Evolutionary conservation across 352 stramenopile genomes (phyloP).

Genomic region (Phytophthora niederhauseri): DNA sequence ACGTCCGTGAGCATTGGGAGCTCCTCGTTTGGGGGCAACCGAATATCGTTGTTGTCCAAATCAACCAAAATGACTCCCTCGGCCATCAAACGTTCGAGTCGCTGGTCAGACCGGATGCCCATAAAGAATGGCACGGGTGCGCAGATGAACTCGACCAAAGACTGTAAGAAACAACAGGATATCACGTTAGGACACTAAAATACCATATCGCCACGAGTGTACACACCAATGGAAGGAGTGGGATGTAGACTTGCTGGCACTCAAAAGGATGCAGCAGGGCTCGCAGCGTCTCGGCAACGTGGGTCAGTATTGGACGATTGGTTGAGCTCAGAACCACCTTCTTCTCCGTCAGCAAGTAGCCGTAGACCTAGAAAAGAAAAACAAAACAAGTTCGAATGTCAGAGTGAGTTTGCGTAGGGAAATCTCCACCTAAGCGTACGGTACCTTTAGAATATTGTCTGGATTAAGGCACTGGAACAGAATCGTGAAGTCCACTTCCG

Average conservation of each 20-base stretch:
- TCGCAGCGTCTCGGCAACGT: slow-evolving; percentile 65
- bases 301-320: slow-evolving; percentile 65
- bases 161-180: slow-evolving; percentile 32
- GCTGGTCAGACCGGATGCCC: slow-evolving; percentile 55
- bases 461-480: slow-evolving; percentile 71
- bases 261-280: slow-evolving; percentile 70
- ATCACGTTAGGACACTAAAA: not conserved
- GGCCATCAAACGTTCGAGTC: slow-evolving; percentile 41
- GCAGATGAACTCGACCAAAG: slow-evolving; percentile 71
- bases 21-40: slow-evolving; percentile 44
- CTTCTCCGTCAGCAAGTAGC: slow-evolving; percentile 68
- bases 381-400: not conserved
- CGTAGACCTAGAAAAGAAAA: slow-evolving; percentile 46
- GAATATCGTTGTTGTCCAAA: slow-evolving; percentile 70
- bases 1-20: slow-evolving; percentile 60
- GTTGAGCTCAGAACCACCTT: slow-evolving; percentile 69
- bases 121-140: slow-evolving; percentile 84
- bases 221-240: slow-evolving; percentile 64
- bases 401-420: not conserved
- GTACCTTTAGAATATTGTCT: slow-evolving; percentile 73
- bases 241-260: slow-evolving; percentile 80
- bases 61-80: slow-evolving; percentile 77
- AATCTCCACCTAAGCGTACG: not conserved
- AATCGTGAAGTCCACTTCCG: slow-evolving; percentile 73
- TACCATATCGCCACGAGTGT: not conserved